Evolutionary conservation across 768 basidiomycete genomes (phyloP).

Genomic region (Kwoniella sp.): DNA sequence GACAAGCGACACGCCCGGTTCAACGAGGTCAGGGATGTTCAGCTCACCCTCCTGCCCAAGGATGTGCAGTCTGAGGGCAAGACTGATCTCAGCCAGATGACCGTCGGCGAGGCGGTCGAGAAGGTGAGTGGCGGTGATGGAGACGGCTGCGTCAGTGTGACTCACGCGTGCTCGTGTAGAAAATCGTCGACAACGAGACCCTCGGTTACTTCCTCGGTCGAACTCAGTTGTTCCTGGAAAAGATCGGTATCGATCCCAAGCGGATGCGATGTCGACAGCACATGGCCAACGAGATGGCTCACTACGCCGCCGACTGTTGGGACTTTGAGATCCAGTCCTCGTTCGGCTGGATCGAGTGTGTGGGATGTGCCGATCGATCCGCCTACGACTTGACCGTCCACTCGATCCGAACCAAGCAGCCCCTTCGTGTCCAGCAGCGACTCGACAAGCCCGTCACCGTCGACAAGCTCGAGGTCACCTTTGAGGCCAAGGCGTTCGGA

Average conservation of each 20-base stretch:
- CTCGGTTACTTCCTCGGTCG: constrained; percentile 95
- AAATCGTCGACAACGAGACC: constrained; percentile 91
- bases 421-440: constrained; percentile 78
- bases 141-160: background rate
- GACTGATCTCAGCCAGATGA: constrained; percentile 62
- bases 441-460: constrained; percentile 78
- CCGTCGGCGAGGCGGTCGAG: constrained; percentile 82
- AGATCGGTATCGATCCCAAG: constrained; percentile 79
- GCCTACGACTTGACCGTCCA: constrained; percentile 95
- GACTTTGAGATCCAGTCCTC: constrained; percentile 96
- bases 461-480: constrained; percentile 71
- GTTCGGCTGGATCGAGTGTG: constrained; percentile 95
- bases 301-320: constrained; percentile 99
- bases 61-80: constrained; percentile 73
- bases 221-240: constrained; percentile 79
- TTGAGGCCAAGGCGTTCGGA: constrained; percentile 83
- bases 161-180: constrained; percentile 43
- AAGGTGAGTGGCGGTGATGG: constrained; percentile 43
- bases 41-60: constrained; percentile 72
- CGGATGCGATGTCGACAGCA: constrained; percentile 93
- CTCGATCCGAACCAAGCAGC: constrained; percentile 71
- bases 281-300: constrained; percentile 99
- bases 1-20: constrained; percentile 87
- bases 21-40: constrained; percentile 68
- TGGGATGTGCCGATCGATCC: constrained; percentile 96